phyloP scores from a whole-genome alignment of 2,329 filamentous ascomycete species.

The Fusarium sp. region DNA sequence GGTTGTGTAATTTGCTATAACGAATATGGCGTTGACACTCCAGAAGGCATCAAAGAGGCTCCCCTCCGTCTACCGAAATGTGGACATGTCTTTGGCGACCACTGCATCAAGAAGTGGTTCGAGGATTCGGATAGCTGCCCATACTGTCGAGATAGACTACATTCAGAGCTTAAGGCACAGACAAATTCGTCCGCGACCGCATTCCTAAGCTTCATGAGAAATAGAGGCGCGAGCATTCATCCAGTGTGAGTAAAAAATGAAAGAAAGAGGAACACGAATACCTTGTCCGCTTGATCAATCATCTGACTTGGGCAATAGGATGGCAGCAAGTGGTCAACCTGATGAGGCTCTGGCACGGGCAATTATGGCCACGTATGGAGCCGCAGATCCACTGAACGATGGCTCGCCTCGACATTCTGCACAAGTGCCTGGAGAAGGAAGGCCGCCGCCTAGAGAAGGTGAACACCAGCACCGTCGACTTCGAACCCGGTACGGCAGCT shows the following conservation, averaged over 20 bases:
- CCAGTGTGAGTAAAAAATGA: conserved; percentile 32
- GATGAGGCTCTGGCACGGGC: conserved; percentile 37
- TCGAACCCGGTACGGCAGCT: conserved; percentile 39
- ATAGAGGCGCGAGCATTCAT: conserved; percentile 36
- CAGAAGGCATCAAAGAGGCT: conserved; percentile 66
- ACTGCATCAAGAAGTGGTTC: conserved; percentile 73
- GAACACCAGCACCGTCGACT: conserved; percentile 45
- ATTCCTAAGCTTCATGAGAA: conserved; percentile 47
- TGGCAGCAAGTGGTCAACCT: neutral
- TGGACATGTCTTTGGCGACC: conserved; percentile 71
- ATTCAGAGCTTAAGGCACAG: conserved; percentile 54
- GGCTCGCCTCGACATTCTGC: conserved; percentile 20
- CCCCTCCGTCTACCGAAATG: conserved; percentile 69
- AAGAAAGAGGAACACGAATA: neutral
- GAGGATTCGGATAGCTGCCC: conserved; percentile 70
- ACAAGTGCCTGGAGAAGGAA: conserved; percentile 31
- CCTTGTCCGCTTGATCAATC: neutral
- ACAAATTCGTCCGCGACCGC: conserved; percentile 32
- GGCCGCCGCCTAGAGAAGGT: conserved; percentile 43
- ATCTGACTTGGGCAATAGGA: conserved; percentile 25
- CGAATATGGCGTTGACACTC: conserved; percentile 64
- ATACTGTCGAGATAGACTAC: conserved; percentile 70
- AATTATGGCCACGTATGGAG: conserved; percentile 17
- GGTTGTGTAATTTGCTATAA: conserved; percentile 73
- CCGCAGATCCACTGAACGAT: conserved; percentile 25